These are phyloP conservation scores for Leccinum obscurum DNA, from an alignment of 768 basidiomycete species.

Conservation along the genomic window DNA sequence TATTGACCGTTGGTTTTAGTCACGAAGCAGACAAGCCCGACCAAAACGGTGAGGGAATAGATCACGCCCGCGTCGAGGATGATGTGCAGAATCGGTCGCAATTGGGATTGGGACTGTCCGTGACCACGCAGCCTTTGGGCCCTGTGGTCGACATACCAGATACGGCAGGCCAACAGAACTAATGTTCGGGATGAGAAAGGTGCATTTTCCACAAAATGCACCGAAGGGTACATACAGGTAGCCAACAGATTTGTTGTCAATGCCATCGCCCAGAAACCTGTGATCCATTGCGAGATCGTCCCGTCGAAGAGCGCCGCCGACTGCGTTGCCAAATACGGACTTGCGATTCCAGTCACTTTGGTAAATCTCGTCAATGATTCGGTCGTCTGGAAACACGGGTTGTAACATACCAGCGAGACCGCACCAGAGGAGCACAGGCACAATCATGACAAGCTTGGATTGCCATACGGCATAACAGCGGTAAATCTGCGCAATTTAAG, in stretches of 20 bases:
- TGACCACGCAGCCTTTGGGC: background rate
- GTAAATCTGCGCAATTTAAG: background rate
- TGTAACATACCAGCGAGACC: background rate
- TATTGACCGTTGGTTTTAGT: no score
- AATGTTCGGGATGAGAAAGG: no score
- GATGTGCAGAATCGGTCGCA: background rate
- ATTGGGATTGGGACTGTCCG: background rate
- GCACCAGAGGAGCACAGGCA: background rate
- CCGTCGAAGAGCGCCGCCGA: background rate
- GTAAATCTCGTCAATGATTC: background rate
- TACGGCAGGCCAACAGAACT: background rate
- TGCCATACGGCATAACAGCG: background rate
- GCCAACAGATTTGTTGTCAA: slow-evolving; percentile 1
- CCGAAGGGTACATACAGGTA: background rate
- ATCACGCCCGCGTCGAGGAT: background rate
- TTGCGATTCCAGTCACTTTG: slow-evolving; percentile 16
- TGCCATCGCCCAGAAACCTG: slow-evolving; percentile 1
- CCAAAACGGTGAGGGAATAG: no score
- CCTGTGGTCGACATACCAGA: background rate
- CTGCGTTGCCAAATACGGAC: slow-evolving; percentile 14
- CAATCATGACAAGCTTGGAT: background rate
- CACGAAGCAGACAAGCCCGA: no score
- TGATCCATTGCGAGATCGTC: background rate
- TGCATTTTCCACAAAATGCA: no score
- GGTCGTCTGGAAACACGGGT: background rate